Conservation (phyloP, 169 alveolate genomes). For the Babesia divergens region DNA sequence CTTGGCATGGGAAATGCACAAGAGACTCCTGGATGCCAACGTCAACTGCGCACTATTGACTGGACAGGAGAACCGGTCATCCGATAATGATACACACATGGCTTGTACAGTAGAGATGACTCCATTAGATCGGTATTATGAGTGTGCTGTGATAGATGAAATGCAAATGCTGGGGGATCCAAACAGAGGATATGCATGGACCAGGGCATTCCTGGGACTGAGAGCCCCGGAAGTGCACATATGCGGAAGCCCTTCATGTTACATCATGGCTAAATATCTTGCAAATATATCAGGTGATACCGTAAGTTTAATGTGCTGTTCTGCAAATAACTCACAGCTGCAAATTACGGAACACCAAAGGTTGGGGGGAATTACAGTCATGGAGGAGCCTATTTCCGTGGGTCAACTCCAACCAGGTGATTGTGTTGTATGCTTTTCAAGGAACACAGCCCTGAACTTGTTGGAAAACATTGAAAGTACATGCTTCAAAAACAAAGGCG, state of each 20-base stretch:
- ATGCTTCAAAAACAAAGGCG: constrained; percentile 18
- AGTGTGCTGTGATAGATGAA: constrained; percentile 89
- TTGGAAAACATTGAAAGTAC: constrained; percentile 56
- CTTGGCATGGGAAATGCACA: constrained; percentile 88
- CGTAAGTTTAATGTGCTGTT: constrained; percentile 18
- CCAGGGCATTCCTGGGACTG: constrained; percentile 85
- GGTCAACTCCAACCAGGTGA: constrained; percentile 85
- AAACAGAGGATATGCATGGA: constrained; percentile 90
- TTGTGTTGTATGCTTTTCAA: constrained; percentile 85
- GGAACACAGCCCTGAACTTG: constrained; percentile 68
- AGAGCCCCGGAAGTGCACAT: constrained; percentile 78
- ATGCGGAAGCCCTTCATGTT: constrained; percentile 45
- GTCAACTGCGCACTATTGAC: constrained; percentile 80
- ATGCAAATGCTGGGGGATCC: constrained; percentile 85
- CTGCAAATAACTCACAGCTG: constrained; percentile 27
- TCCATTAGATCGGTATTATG: constrained; percentile 74
- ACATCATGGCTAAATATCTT: constrained; percentile 16
- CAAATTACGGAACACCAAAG: constrained; percentile 59
- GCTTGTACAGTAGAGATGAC: constrained; percentile 90
- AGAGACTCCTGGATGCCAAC: constrained; percentile 69
- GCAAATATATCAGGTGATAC: constrained; percentile 36
- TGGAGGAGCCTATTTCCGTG: constrained; percentile 59
- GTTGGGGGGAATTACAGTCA: constrained; percentile 51
- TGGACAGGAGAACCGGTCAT: constrained; percentile 80
- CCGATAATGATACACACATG: constrained; percentile 75